A percentile compares a stretch with the other conserved stretches of the same genome.
phyloP scores from a whole-genome alignment of 2,329 filamentous ascomycete genomes.

The Sporothrix curviconia region DNA sequence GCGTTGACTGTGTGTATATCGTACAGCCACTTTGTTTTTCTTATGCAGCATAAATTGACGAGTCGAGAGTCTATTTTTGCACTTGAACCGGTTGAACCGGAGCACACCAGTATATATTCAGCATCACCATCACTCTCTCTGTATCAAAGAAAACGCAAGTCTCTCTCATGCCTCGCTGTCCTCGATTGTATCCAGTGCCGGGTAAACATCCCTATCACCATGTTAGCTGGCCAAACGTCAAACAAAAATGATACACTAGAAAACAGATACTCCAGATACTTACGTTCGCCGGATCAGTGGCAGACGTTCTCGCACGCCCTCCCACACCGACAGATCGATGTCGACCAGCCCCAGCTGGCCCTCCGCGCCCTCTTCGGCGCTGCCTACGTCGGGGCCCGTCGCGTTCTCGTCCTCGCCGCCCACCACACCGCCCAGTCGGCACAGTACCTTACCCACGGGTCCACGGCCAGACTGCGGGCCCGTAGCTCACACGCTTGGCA shows the following conservation, averaged over 20 bases:
- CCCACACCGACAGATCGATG: slow-evolving; percentile 43
- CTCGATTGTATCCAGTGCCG: slow-evolving; percentile 7
- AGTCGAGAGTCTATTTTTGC: not conserved
- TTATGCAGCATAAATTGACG: not conserved
- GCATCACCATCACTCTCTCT: too few relatives aligned
- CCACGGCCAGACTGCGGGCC: slow-evolving; percentile 77
- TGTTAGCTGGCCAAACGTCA: not conserved
- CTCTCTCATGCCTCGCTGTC: not conserved
- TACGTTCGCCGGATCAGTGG: slow-evolving; percentile 46
- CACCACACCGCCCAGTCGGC: slow-evolving; percentile 51
- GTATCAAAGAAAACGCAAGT: too few relatives aligned
- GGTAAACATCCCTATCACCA: slow-evolving; percentile 16
- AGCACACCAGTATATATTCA: too few relatives aligned
- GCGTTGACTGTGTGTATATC: not conserved
- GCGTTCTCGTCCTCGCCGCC: slow-evolving; percentile 34
- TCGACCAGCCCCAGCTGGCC: slow-evolving; percentile 49
- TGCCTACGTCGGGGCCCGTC: slow-evolving; percentile 8
- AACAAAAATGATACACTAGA: too few relatives aligned
- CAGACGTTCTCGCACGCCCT: slow-evolving; percentile 45
- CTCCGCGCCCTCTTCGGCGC: slow-evolving; percentile 30
- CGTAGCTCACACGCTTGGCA: slow-evolving; percentile 63
- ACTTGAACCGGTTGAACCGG: not conserved
- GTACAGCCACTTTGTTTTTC: too few relatives aligned
- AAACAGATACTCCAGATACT: too few relatives aligned
- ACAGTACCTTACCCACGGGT: slow-evolving; percentile 74